Percentiles rank a stretch among this genome's conserved stretches.
These are phyloP conservation scores for Fragaria ananassa DNA, from an alignment of 306 rosid species.

Conservation along the genomic window DNA sequence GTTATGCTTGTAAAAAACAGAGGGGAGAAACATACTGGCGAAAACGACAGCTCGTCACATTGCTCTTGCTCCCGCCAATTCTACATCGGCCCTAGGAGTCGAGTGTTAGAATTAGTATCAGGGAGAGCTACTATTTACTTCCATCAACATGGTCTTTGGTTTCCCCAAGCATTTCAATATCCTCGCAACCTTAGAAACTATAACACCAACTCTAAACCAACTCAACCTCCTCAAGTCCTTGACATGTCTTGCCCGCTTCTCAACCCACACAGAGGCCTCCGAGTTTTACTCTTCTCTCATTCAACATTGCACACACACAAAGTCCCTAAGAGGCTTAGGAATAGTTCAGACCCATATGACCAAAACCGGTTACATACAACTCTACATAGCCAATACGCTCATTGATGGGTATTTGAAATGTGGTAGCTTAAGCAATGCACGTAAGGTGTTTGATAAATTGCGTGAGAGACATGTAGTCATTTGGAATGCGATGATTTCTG, in stretches of 20 bases:
- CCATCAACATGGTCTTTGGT: background rate
- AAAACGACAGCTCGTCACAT: too few species aligned
- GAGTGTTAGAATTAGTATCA: background rate
- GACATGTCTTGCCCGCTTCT: slow-evolving; percentile 8
- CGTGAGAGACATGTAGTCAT: slow-evolving; percentile 44
- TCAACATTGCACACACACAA: slow-evolving; percentile 33
- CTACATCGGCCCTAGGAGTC: too few species aligned
- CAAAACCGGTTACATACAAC: slow-evolving; percentile 35
- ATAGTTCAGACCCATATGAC: slow-evolving; percentile 40
- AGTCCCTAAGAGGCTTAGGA: slow-evolving; percentile 34
- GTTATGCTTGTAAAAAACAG: too few species aligned
- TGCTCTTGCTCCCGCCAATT: too few species aligned
- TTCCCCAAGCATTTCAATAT: background rate
- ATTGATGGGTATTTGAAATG: slow-evolving; percentile 50
- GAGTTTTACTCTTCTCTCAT: slow-evolving; percentile 41
- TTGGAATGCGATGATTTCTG: slow-evolving; percentile 62
- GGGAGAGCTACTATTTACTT: background rate
- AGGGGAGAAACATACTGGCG: too few species aligned
- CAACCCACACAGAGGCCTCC: slow-evolving; percentile 12
- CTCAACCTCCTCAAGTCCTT: slow-evolving; percentile 9
- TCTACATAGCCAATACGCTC: slow-evolving; percentile 44
- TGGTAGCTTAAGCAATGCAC: slow-evolving; percentile 42
- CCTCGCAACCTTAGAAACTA: background rate
- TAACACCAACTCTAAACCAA: background rate
- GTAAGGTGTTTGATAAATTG: slow-evolving; percentile 57